These are phyloP conservation scores for Termitomyces bulborhizus DNA, from an alignment of 768 basidiomycete species.

Conservation along the genomic window DNA sequence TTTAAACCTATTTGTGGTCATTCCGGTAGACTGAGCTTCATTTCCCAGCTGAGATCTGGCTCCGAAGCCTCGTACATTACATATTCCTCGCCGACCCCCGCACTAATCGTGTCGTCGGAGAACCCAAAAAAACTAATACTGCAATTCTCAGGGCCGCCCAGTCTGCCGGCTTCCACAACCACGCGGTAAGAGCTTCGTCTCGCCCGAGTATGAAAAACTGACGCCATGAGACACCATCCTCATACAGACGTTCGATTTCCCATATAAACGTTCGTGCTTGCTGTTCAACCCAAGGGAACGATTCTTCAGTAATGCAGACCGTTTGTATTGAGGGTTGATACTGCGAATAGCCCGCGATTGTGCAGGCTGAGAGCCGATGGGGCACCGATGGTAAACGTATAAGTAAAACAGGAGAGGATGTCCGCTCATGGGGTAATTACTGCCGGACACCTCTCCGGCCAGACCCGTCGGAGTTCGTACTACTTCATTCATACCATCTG, in stretches of 20 bases:
- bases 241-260: conserved; percentile 26
- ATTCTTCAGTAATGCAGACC: conserved; percentile 23
- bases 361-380: not conserved
- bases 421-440: too few species aligned
- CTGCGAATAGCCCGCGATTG: not conserved
- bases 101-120: conserved; percentile 33
- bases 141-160: conserved; percentile 18
- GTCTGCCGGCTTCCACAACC: conserved; percentile 19
- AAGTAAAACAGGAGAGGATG: too few species aligned
- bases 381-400: not conserved
- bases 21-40: not conserved
- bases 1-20: not conserved
- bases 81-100: conserved; percentile 38
- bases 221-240: not conserved
- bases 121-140: conserved; percentile 29
- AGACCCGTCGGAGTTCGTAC: too few species aligned
- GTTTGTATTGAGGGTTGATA: conserved; percentile 9
- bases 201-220: not conserved
- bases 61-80: conserved; percentile 33
- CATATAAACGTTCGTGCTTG: conserved; percentile 26
- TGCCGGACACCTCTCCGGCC: too few species aligned
- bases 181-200: conserved; percentile 15
- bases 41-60: conserved; percentile 26
- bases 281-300: conserved; percentile 22
- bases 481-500: too few species aligned